Evolutionary conservation across 2,329 filamentous ascomycete species (phyloP).

Genomic region (Aspergillus candidus): DNA sequence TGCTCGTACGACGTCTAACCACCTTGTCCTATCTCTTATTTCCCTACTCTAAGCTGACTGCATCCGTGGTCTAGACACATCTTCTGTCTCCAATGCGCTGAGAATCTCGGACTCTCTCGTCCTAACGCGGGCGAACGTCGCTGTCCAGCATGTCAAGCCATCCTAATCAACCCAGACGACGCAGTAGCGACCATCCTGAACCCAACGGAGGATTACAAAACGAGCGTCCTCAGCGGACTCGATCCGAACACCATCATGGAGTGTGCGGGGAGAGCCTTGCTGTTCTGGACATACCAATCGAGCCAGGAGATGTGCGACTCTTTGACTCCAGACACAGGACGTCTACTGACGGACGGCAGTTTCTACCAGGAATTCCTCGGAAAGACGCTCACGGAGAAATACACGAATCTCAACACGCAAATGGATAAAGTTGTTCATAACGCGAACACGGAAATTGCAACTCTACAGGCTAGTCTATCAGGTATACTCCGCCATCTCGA

Average conservation of each 20-base stretch:
- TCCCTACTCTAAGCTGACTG: not conserved
- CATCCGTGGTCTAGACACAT: constrained; percentile 58
- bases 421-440: constrained; percentile 69
- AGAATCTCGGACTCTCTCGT: constrained; percentile 55
- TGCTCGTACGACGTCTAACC: constrained; percentile 59
- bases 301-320: constrained; percentile 68
- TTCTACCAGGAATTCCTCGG: constrained; percentile 71
- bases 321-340: not conserved
- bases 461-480: constrained; percentile 58
- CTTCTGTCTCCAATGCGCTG: constrained; percentile 72
- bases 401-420: constrained; percentile 56
- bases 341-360: constrained; percentile 35
- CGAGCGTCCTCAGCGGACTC: constrained; percentile 74
- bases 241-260: constrained; percentile 79
- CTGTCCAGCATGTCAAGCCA: constrained; percentile 71
- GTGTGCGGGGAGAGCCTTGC: constrained; percentile 70
- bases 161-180: constrained; percentile 66
- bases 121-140: constrained; percentile 48
- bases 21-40: not conserved
- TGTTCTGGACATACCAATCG: constrained; percentile 82
- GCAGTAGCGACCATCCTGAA: constrained; percentile 65
- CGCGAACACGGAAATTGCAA: constrained; percentile 65
- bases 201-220: constrained; percentile 84
- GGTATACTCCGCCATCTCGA: constrained; percentile 42
- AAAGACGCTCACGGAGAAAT: constrained; percentile 67